Conservation (phyloP, 2,329 filamentous ascomycete species). For the Sarocladiaceae sp. region DNA sequence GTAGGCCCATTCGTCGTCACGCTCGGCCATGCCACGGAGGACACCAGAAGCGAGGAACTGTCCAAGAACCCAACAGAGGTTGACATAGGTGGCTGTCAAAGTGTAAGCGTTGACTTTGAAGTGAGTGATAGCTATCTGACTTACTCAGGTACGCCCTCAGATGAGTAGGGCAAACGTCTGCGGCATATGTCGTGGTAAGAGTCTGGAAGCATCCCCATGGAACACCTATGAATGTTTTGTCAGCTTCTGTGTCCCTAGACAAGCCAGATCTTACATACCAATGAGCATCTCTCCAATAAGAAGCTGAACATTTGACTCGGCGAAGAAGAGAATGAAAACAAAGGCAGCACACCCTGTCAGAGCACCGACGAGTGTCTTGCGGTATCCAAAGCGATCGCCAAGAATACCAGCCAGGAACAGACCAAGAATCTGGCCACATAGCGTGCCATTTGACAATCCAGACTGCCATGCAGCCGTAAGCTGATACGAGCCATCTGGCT, state of each 20-base stretch:
- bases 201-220: slow-evolving; percentile 31
- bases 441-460: slow-evolving; percentile 40
- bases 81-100: slow-evolving; percentile 32
- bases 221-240: slow-evolving; percentile 20
- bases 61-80: slow-evolving; percentile 25
- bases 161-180: slow-evolving; percentile 38
- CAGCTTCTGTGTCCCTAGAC: no score
- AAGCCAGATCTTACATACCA: slow-evolving; percentile 31
- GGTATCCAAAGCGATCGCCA: slow-evolving; percentile 39
- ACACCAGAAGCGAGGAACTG: slow-evolving; percentile 34
- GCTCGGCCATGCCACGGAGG: slow-evolving; percentile 27
- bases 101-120: no score
- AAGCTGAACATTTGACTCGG: slow-evolving; percentile 31
- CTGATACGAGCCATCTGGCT: slow-evolving; percentile 33
- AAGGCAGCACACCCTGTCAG: slow-evolving; percentile 33
- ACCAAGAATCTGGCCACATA: slow-evolving; percentile 43
- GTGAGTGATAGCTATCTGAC: no score
- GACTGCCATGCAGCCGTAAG: slow-evolving; percentile 47
- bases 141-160: slow-evolving; percentile 40
- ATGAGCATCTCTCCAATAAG: slow-evolving; percentile 39
- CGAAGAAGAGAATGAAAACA: slow-evolving; percentile 44
- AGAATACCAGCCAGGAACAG: slow-evolving; percentile 42
- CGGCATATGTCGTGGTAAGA: slow-evolving; percentile 40
- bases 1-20: slow-evolving; percentile 32
- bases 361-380: slow-evolving; percentile 39